Evolutionary conservation across 106 monocot genomes (phyloP).

Genomic region (Amphibolis antarctica): DNA sequence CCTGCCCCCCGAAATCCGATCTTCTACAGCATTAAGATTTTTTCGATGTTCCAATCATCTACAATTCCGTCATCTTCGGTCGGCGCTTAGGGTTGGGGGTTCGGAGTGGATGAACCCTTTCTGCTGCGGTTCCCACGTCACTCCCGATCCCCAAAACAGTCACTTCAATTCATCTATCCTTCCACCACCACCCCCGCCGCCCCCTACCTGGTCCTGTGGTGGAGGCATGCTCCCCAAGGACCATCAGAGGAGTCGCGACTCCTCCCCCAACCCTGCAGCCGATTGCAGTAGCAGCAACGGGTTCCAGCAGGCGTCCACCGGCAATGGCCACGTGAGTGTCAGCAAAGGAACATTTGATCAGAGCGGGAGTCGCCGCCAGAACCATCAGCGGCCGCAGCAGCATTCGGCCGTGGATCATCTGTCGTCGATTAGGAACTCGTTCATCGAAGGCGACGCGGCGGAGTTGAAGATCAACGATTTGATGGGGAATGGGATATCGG

Average conservation of each 20-base stretch:
- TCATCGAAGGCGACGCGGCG: not conserved
- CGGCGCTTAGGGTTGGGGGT: not conserved
- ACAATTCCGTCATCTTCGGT: not conserved
- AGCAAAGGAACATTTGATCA: not conserved
- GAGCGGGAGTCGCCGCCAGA: not conserved
- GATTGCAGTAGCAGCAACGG: not conserved
- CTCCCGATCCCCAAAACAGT: not conserved
- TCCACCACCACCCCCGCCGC: not conserved
- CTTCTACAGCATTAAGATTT: not conserved
- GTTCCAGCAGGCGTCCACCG: not conserved
- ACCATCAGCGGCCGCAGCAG: not conserved
- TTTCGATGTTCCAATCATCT: not conserved
- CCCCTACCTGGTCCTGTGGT: not conserved
- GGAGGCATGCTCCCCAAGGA: not conserved
- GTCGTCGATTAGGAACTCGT: slow-evolving; percentile 4
- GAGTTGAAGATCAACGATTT: slow-evolving; percentile 5
- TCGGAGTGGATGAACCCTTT: slow-evolving; percentile 1
- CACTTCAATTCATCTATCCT: not conserved
- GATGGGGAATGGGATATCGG: slow-evolving; percentile 43
- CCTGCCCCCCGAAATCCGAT: not conserved
- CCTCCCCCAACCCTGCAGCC: not conserved
- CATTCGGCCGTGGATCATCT: not conserved
- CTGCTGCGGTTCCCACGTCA: not conserved
- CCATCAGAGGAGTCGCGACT: not conserved
- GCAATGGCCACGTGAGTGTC: not conserved